Evolutionary conservation across 805 yeast species (phyloP), one percentile per base, ranked within the genome.

Genomic region (Komagataella ulmi): DNA sequence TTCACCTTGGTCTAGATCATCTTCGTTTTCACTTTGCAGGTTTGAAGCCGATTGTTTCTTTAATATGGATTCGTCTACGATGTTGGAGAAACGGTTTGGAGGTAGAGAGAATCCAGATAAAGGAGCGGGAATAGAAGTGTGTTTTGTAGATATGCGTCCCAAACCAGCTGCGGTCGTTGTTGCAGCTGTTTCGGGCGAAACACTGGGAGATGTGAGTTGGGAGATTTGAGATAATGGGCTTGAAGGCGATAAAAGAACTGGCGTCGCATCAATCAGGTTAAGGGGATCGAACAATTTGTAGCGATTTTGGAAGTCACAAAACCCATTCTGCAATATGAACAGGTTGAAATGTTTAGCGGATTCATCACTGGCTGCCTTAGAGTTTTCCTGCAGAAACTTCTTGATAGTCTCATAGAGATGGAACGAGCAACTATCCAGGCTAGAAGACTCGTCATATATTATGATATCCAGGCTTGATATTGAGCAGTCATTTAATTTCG

Each of bases 81-180:
- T 65, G 59, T 43, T 53, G 48, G 64, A 62, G 19, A 67, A 70
- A 68, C 3, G 71, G 65, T 3, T 70, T 65, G 4, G 72, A 62
- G 77, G 77, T 24, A 73, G 58, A 8, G 69, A 63, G 57, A 73
- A 72, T 1, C 76, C 75, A 0, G 74, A 65, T 21, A 73, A 58
- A 44, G 52, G 54, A 12, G 51, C 54, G 10, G 52, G 46, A 10
- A 30, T 40, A 24, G 49, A 24, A 17, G 18, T 19, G 21, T 19
- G 44, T 12, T 52, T 18, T 0, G 51, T 45, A 18, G 50, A 54
- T 17, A 52, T 50, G 40, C 30, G 45, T 14, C 49, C 53, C 24
- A 52, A 48, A 23, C 17, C 43, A 14, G 58, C 50, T n/a, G 50
- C 43, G 14, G 23, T 18, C 7, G 49, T 18, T 2, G 49, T 23